Evolutionary conservation across 148 eudicot genomes (phyloP).

Genomic region (Vaccinium vitisidaea): DNA sequence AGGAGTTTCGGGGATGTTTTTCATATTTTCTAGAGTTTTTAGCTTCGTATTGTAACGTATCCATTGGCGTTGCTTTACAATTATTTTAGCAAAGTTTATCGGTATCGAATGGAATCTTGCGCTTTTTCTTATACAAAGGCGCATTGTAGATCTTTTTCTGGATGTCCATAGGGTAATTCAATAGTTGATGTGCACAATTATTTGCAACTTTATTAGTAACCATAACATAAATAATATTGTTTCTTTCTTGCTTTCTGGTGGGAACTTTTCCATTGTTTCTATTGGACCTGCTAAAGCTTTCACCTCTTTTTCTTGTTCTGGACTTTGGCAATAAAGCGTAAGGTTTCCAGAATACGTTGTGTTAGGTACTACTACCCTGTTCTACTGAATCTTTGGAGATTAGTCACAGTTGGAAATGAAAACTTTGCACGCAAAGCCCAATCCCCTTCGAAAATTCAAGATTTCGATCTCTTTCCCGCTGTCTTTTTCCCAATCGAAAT

Average conservation of each 20-base stretch:
- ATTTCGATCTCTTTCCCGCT: neutral
- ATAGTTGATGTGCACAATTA: neutral
- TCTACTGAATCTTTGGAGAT: neutral
- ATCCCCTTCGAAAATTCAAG: neutral
- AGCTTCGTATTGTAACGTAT: neutral
- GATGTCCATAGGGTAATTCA: neutral
- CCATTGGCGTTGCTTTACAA: neutral
- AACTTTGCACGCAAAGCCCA: neutral
- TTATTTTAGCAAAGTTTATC: neutral
- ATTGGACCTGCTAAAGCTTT: neutral
- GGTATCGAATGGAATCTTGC: neutral
- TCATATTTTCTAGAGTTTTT: neutral
- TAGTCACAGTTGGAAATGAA: neutral
- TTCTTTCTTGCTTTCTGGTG: neutral
- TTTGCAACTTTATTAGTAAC: neutral
- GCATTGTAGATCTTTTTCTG: neutral
- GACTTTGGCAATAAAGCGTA: neutral
- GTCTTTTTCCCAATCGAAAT: neutral
- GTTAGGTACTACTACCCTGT: neutral
- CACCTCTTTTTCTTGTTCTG: neutral
- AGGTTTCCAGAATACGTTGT: neutral
- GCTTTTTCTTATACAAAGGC: neutral
- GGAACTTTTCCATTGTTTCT: neutral
- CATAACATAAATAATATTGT: neutral
- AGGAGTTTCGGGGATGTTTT: neutral